phyloP scores from a whole-genome alignment of 2,329 filamentous ascomycete species.

The Periconia digitata region DNA sequence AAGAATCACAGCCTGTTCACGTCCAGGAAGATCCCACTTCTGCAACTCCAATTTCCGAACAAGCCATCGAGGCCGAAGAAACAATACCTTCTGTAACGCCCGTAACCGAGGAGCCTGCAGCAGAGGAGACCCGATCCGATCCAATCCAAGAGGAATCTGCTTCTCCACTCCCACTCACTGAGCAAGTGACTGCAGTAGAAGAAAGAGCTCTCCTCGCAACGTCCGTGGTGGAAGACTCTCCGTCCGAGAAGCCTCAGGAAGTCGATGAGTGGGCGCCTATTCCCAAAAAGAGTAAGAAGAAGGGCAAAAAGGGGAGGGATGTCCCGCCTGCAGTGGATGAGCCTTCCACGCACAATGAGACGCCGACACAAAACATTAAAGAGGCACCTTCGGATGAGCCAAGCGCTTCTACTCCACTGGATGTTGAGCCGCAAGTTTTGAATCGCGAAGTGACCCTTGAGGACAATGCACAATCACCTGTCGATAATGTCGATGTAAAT shows the following conservation, averaged over 20 bases:
- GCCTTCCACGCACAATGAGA: constrained; percentile 2
- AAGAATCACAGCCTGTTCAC: neutral
- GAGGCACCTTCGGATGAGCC: neutral
- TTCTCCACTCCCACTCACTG: neutral
- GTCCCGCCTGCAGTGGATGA: constrained; percentile 7
- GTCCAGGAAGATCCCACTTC: constrained; percentile 19
- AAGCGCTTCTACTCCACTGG: neutral
- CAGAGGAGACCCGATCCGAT: neutral
- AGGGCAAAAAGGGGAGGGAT: constrained; percentile 24
- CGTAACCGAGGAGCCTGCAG: neutral
- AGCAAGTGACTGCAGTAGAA: neutral
- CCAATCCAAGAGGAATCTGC: no score
- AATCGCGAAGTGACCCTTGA: neutral
- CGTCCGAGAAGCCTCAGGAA: constrained; percentile 1
- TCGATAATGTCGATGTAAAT: neutral
- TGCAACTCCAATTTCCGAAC: neutral
- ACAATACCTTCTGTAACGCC: neutral
- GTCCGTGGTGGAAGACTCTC: neutral
- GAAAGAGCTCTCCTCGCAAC: neutral
- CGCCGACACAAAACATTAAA: neutral
- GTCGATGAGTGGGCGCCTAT: constrained; percentile 10
- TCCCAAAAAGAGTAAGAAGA: constrained; percentile 28
- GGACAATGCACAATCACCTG: neutral
- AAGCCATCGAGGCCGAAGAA: neutral
- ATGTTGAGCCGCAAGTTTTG: neutral